Base-by-base conservation (phyloP, 1,284 basidiomycete genomes). In the Lentinula novae-zelandiae region DNA sequence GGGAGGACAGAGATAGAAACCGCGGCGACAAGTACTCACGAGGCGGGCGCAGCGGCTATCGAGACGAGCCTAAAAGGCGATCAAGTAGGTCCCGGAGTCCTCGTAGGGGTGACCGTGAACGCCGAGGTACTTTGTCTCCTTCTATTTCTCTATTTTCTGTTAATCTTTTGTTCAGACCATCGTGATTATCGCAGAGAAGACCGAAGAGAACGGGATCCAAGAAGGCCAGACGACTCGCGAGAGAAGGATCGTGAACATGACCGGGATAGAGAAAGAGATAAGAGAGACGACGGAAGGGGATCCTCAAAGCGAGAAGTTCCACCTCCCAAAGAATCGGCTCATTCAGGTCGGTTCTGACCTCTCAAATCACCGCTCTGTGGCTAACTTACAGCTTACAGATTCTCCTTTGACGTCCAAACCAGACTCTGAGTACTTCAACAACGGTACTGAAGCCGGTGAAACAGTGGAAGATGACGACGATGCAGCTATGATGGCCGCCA, bases 401-500 rank as follows among this genome's bases (percentile, higher is more conserved):
- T 36, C 34, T 39, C 17, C 13, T 31, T 33, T 22, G 20, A 57
- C 15, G 3, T 20, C 54, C 5, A 56, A 57, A 48, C 64, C 17
- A 15, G 53, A 27, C 68, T 53, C 67, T 70, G 64, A 74, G 71
- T 33, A 75, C 73, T 64, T 72, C 68, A 55, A 73, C 40, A 42
- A 42, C 40, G n/a, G 69, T 49, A 86, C 89, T 63, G 85, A 90
- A 67, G 82, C 79, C 15, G 87, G 87, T 78, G 87, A 89, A 53
- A 79, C 72, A n/a, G 79, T 77, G 33, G 84, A 86, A 59, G 87
- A 27, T 27, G 27, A 84, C 33, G 88, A 90, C 60, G 92, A 93
- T 39, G 82, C 82, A 49, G 87, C 84, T 53, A 95, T 98, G 90
- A 92, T 90, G 78, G 84, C 89, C 33, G 86, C 89, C 83, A 95